Evolutionary conservation across 768 basidiomycete species (phyloP).

Genomic region (Leccinum uliginosum): DNA sequence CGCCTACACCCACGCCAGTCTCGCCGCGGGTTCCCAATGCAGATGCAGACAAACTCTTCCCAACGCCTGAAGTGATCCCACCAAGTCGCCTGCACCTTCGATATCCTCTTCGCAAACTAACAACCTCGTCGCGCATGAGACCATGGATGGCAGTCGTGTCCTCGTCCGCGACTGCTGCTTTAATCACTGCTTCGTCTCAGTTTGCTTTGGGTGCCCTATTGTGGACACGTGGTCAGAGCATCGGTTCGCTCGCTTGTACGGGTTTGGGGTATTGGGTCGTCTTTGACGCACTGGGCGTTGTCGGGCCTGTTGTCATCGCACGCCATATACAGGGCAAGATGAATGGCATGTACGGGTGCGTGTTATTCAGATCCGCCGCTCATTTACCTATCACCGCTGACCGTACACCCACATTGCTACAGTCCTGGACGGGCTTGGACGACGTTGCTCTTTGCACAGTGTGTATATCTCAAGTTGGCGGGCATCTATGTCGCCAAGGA

Average conservation of each 20-base stretch:
- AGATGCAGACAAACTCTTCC: conserved; percentile 2
- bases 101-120: conserved; percentile 1
- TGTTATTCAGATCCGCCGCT: conserved; percentile 35
- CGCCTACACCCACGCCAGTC: conserved; percentile 55
- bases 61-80: conserved; percentile 10
- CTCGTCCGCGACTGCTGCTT: conserved; percentile 21
- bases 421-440: conserved; percentile 69
- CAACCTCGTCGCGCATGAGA: not conserved
- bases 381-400: not conserved
- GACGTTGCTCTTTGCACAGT: conserved; percentile 79
- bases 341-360: conserved; percentile 55
- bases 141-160: conserved; percentile 7
- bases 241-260: conserved; percentile 81
- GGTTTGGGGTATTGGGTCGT: conserved; percentile 96
- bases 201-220: conserved; percentile 67
- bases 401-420: not conserved
- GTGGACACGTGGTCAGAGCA: conserved; percentile 88
- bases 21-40: conserved; percentile 69
- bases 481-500: conserved; percentile 97
- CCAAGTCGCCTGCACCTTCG: conserved; percentile 20
- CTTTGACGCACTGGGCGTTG: conserved; percentile 85
- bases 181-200: conserved; percentile 35
- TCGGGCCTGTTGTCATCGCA: conserved; percentile 34
- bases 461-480: conserved; percentile 91
- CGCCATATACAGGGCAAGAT: conserved; percentile 33